Conservation (phyloP, 805 yeast species). For the Saccharomycopsis olivae region DNA sequence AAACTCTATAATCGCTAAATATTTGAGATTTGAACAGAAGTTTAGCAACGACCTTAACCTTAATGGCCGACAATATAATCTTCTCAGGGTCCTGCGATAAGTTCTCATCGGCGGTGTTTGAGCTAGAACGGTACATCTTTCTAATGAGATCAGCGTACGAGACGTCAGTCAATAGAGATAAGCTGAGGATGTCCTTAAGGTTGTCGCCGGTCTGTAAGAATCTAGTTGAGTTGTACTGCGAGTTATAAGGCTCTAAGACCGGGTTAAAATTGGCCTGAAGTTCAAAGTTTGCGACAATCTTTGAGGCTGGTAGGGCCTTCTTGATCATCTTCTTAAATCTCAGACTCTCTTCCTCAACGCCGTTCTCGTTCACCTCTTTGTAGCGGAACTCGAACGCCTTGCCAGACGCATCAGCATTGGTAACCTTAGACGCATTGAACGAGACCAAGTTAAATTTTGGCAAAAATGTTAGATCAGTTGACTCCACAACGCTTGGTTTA, state of each 20-base stretch:
- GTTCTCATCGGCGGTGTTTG: conserved; percentile 3
- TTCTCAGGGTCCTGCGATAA: conserved; percentile 10
- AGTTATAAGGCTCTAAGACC: conserved; percentile 15
- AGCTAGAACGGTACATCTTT: conserved; percentile 4
- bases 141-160: conserved; percentile 11
- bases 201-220: conserved; percentile 12
- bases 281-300: conserved; percentile 4
- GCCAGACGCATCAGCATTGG: background rate
- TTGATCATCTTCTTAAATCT: conserved; percentile 6
- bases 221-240: conserved; percentile 10
- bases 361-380: background rate
- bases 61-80: conserved; percentile 7
- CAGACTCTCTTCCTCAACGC: background rate
- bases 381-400: conserved; percentile 12
- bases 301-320: conserved; percentile 4
- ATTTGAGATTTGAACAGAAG: conserved; percentile 13
- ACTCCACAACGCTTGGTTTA: conserved; percentile 10
- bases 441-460: conserved; percentile 14
- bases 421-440: conserved; percentile 8
- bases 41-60: conserved; percentile 9
- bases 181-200: conserved; percentile 4
- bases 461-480: conserved; percentile 7
- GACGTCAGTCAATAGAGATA: conserved; percentile 8
- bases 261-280: conserved; percentile 10
- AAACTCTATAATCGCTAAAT: conserved; percentile 7